Evolutionary conservation across 371 early-diverging fungal genomes (phyloP).

Genomic region (Aphelidium insulamus): DNA sequence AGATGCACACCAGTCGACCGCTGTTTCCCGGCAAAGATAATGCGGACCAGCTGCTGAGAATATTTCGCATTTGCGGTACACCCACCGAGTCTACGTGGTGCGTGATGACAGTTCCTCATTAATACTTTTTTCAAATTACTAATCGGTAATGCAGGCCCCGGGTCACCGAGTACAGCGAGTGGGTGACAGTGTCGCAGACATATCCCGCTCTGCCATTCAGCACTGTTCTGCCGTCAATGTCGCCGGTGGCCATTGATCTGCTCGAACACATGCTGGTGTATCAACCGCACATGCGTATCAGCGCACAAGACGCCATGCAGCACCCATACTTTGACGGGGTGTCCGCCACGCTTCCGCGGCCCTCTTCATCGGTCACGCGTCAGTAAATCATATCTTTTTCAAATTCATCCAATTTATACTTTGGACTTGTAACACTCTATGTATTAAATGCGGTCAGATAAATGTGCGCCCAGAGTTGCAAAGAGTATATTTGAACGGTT

Average conservation of each 20-base stretch:
- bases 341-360: background rate
- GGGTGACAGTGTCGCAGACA: constrained; percentile 42
- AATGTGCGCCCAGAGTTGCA: no score
- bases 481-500: no score
- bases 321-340: constrained; percentile 66
- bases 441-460: no score
- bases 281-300: constrained; percentile 56
- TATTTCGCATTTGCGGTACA: constrained; percentile 72
- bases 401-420: no score
- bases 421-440: no score
- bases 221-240: constrained; percentile 49
- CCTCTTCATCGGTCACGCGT: no score
- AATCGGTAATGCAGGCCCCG: constrained; percentile 45
- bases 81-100: constrained; percentile 60
- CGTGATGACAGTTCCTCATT: constrained; percentile 1
- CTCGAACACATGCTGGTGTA: constrained; percentile 53
- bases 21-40: constrained; percentile 87
- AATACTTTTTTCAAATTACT: constrained; percentile 5
- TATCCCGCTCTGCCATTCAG: constrained; percentile 42
- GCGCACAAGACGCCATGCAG: constrained; percentile 58
- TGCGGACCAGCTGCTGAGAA: constrained; percentile 68
- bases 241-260: constrained; percentile 45
- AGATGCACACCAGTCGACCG: constrained; percentile 79
- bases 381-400: no score
- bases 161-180: constrained; percentile 71